A percentile compares a stretch with the other conserved stretches of the same genome.
Conservation (phyloP, 2,329 filamentous ascomycete genomes). For the Pyricularia sp. region DNA sequence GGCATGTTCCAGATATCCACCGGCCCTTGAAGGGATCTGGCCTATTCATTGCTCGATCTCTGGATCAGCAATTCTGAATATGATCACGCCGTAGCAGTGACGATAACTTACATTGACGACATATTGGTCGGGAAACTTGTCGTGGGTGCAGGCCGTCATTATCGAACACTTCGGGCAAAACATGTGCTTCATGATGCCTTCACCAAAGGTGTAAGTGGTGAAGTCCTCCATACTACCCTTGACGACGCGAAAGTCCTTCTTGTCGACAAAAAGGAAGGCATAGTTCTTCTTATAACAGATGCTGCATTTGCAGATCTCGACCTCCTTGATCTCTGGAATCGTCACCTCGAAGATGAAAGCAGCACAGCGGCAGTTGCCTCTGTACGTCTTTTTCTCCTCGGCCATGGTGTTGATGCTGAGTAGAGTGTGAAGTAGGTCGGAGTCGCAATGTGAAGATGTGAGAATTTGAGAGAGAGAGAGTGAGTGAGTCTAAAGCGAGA, state of each 20-base stretch:
- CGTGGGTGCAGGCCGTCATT: slow-evolving; percentile 9
- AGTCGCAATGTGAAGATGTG: background rate
- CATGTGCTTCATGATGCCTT: slow-evolving; percentile 17
- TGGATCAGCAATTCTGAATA: slow-evolving; percentile 21
- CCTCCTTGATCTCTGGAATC: slow-evolving; percentile 47
- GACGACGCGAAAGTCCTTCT: slow-evolving; percentile 29
- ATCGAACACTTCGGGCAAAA: slow-evolving; percentile 44
- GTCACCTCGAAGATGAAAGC: slow-evolving; percentile 40
- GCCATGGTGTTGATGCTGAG: background rate
- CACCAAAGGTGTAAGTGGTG: slow-evolving; percentile 33
- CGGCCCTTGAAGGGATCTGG: slow-evolving; percentile 27
- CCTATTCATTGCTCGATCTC: background rate
- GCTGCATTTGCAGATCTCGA: slow-evolving; percentile 56
- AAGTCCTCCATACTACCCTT: slow-evolving; percentile 33
- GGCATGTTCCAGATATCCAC: slow-evolving; percentile 32
- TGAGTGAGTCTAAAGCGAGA: background rate
- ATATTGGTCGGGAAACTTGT: slow-evolving; percentile 10
- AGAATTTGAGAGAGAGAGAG: too few relatives aligned
- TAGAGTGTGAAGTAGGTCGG: background rate
- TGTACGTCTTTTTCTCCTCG: slow-evolving; percentile 24
- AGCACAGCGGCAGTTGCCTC: slow-evolving; percentile 50
- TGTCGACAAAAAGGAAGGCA: slow-evolving; percentile 24
- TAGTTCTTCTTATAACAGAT: slow-evolving; percentile 46
- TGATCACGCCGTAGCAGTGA: background rate
- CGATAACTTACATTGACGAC: slow-evolving; percentile 30